Evolutionary conservation across 179 eudicot species (phyloP), one percentile per base, ranked within the genome.

Genomic region (Carnegiea gigantea): DNA sequence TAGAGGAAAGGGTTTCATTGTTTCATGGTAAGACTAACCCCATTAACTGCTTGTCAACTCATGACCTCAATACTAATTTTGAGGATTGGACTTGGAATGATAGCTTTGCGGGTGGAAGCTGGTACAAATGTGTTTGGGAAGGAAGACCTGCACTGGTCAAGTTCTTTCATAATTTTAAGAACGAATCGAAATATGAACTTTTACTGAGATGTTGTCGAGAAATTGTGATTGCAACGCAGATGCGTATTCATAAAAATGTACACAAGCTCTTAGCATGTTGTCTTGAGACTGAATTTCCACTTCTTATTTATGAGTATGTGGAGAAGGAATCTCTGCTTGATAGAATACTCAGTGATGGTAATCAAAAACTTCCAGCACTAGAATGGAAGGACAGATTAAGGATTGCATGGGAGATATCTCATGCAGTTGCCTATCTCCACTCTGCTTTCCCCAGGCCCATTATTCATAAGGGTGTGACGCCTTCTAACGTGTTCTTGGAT

Each of bases 71-170:
- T 9, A 24, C 15, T 64, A 23, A 24, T 64, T 64, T n/a, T 10
- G 1, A 64, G 70, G 15, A 26, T 64, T 64, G 70, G 14, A 26
- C 30, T 28, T 28, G 30, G 30, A 28, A 28, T 28, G 30, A 28
- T 28, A 48, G 53, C 17, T 26, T 64, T 64, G 33, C 17, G 13
- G 13, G 13, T 48, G 8, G 53, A 1, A n/a, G 13, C 15, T 65
- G 70, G 70, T 26, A 65, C 70, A 65, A 65, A 23, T 65, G 36
- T 65, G 70, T 65, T 23, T 65, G 70, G 70, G 36, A 65, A 5
- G 70, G 18, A 65, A 65, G 70, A 26, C 70, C 33, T 11, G 70
- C 24, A 9, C 6, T 65, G 5, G 70, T 26, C 36, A 65, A 65
- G 15, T 9, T 65, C 5, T 60, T 18, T 60, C 30, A 28, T 28